These are phyloP conservation scores for Aquilaria malaccensis DNA, from an alignment of 345 rosid genomes.

Conservation along the genomic window DNA sequence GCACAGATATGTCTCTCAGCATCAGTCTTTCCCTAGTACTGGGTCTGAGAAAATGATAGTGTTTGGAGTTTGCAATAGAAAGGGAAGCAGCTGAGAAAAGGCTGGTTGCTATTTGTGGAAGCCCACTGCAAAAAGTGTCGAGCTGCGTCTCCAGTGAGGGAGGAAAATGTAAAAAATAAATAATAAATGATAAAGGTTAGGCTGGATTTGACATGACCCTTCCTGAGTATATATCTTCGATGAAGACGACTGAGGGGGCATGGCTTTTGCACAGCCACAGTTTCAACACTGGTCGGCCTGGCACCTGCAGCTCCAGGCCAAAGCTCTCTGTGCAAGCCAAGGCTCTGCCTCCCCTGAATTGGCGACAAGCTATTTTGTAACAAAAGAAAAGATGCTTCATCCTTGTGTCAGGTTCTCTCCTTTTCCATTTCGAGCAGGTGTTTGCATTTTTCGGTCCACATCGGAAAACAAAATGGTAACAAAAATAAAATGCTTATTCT, in stretches of 20 bases:
- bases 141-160: background rate
- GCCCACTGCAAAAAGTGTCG: constrained; percentile 20
- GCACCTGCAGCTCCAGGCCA: too few species aligned
- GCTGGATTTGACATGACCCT: constrained; percentile 25
- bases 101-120: constrained; percentile 14
- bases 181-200: background rate
- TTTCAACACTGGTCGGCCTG: background rate
- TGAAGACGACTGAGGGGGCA: constrained; percentile 24
- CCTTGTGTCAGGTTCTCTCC: too few species aligned
- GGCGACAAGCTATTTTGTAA: too few species aligned
- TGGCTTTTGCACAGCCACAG: constrained; percentile 12
- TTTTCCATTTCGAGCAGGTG: too few species aligned
- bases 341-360: too few species aligned
- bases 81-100: constrained; percentile 10
- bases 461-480: too few species aligned
- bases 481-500: too few species aligned
- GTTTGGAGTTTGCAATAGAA: constrained; percentile 13
- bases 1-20: background rate
- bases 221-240: constrained; percentile 1
- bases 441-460: too few species aligned
- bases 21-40: background rate
- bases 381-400: too few species aligned
- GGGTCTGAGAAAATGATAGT: constrained; percentile 12
- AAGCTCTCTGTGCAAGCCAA: too few species aligned
- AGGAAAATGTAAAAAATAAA: background rate